Conservation (phyloP, 1,284 basidiomycete species). For the Termitomyces sp. region DNA sequence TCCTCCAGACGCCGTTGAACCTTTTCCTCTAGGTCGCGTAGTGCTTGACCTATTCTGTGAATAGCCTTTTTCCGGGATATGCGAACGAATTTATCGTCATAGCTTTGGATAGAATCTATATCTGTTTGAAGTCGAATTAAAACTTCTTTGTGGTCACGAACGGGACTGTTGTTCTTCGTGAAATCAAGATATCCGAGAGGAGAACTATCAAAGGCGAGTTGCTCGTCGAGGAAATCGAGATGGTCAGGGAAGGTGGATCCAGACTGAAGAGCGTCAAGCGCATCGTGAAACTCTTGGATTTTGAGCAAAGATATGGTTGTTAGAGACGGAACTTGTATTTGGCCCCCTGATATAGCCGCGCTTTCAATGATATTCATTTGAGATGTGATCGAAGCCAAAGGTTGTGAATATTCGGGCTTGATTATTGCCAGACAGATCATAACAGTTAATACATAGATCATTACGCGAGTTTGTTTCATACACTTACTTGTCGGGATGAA, state of each 20-base stretch:
- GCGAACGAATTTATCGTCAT: background rate
- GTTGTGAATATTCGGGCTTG: background rate
- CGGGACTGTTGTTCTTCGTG: background rate
- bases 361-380: background rate
- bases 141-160: constrained; percentile 7
- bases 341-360: background rate
- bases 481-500: background rate
- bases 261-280: background rate
- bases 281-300: background rate
- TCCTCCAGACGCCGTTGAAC: background rate
- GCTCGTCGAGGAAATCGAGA: constrained; percentile 1
- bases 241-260: background rate
- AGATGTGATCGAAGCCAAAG: background rate
- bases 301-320: background rate
- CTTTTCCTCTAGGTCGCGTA: constrained; percentile 2
- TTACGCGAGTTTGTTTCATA: background rate
- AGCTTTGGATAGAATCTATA: constrained; percentile 1
- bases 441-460: background rate
- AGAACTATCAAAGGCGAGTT: constrained; percentile 1
- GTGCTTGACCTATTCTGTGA: constrained; percentile 1
- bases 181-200: constrained; percentile 5
- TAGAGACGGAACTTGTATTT: background rate
- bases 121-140: constrained; percentile 4
- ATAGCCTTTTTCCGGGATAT: background rate
- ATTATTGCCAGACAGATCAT: background rate